phyloP scores from a whole-genome alignment of 2,329 filamentous ascomycete genomes.

The Alternaria sp. region DNA sequence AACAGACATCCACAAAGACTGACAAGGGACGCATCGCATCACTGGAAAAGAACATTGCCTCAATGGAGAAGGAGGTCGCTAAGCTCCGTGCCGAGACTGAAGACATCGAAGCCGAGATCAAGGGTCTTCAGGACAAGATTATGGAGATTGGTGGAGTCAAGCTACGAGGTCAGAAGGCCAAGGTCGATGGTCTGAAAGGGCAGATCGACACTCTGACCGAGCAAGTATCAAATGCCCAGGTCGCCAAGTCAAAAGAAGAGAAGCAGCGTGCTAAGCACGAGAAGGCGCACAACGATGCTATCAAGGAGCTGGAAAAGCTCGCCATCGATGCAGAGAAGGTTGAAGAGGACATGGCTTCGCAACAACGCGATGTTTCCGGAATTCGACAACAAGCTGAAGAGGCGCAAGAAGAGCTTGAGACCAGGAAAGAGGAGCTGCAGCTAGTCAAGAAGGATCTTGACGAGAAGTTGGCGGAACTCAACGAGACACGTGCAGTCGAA shows the following conservation, averaged over 20 bases:
- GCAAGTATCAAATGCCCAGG: conserved; percentile 83
- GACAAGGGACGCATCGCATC: conserved; percentile 77
- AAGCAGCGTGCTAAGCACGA: conserved; percentile 89
- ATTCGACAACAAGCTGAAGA: conserved; percentile 79
- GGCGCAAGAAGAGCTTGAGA: conserved; percentile 77
- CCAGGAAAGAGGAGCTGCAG: conserved; percentile 82
- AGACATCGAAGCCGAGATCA: conserved; percentile 91
- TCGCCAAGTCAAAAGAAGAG: conserved; percentile 89
- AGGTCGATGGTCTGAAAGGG: conserved; percentile 84
- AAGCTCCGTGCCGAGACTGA: conserved; percentile 85
- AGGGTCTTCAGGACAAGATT: conserved; percentile 91
- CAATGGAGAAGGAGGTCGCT: conserved; percentile 78
- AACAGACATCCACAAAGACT: conserved; percentile 80
- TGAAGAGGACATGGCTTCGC: conserved; percentile 78
- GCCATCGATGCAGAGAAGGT: conserved; percentile 77
- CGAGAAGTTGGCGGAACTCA: conserved; percentile 83
- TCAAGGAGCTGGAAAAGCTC: conserved; percentile 78
- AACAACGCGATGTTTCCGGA: conserved; percentile 77
- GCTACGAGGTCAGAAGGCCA: conserved; percentile 86
- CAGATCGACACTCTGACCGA: conserved; percentile 83
- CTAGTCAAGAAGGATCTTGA: conserved; percentile 86
- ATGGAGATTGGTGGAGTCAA: conserved; percentile 98
- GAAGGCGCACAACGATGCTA: conserved; percentile 80
- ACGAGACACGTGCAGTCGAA: conserved; percentile 86
- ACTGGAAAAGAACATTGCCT: conserved; percentile 79